Evolutionary conservation across 352 stramenopile genomes (phyloP).

Genomic region (Phytophthora megakarya): DNA sequence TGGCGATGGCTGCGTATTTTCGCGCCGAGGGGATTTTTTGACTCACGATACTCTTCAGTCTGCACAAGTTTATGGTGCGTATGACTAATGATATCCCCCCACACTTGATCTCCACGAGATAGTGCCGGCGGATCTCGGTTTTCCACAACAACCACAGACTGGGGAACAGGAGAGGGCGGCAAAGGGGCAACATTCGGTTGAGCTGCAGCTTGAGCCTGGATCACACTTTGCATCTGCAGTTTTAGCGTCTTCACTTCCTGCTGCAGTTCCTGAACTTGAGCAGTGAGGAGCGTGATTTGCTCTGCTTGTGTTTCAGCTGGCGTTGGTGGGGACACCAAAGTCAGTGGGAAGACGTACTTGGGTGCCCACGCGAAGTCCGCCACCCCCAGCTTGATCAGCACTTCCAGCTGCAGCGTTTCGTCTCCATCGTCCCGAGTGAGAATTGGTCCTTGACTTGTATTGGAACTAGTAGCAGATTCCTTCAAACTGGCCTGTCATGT

Average conservation of each 20-base stretch:
- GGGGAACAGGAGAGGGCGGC: neutral
- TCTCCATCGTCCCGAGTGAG: slow-evolving; percentile 22
- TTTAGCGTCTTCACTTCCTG: slow-evolving; percentile 34
- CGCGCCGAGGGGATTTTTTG: slow-evolving; percentile 15
- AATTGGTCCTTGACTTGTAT: neutral
- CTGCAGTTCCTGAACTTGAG: slow-evolving; percentile 36
- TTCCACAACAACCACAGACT: neutral
- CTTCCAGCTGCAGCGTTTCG: slow-evolving; percentile 24
- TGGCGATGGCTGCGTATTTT: slow-evolving; percentile 34
- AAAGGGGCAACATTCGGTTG: neutral
- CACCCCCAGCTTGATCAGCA: slow-evolving; percentile 25
- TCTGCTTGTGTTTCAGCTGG: slow-evolving; percentile 11
- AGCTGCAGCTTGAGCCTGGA: slow-evolving; percentile 13
- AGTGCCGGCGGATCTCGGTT: neutral
- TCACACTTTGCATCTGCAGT: slow-evolving; percentile 27
- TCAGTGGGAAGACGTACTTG: slow-evolving; percentile 34
- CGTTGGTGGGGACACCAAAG: neutral
- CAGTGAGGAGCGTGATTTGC: slow-evolving; percentile 20
- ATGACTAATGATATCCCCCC: slow-evolving; percentile 32
- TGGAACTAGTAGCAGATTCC: slow-evolving; percentile 10
- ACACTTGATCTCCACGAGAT: slow-evolving; percentile 30
- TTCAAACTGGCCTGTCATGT: slow-evolving; percentile 27
- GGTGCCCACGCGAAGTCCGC: slow-evolving; percentile 26
- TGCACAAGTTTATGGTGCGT: slow-evolving; percentile 32
- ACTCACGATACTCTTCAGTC: slow-evolving; percentile 35